A percentile compares a stretch with the other conserved stretches of the same genome.
Evolutionary conservation across 345 rosid species (phyloP).

Genomic region (Sonneratia alba): DNA sequence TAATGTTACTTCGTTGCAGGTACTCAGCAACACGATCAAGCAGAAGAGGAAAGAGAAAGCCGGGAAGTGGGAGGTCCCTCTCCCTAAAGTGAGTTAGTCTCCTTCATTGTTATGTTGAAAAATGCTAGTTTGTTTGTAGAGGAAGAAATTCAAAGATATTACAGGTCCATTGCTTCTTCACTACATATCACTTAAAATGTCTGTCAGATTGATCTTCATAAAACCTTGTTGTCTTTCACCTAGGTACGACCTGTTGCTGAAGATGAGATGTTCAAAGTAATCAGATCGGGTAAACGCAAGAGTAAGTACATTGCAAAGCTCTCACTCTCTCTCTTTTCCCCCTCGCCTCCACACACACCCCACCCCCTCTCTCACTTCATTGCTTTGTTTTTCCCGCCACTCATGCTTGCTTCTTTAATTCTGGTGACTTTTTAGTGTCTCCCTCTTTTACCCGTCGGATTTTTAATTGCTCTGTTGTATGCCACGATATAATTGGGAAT

Average conservation of each 20-base stretch:
- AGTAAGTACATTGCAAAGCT: conserved; percentile 31
- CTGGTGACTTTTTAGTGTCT: not conserved
- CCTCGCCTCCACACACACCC: not conserved
- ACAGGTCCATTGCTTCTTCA: not conserved
- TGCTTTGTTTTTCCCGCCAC: not conserved
- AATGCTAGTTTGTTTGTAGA: not conserved
- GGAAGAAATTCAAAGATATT: not conserved
- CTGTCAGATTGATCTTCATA: not conserved
- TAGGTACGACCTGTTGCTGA: conserved; percentile 97
- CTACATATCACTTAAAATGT: not conserved
- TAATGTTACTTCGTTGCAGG: conserved; percentile 23
- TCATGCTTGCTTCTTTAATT: not conserved
- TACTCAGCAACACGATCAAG: conserved; percentile 83
- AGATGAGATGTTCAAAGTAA: conserved; percentile 92
- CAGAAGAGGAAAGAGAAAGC: conserved; percentile 96
- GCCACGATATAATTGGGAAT: not conserved
- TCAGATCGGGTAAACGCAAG: conserved; percentile 72
- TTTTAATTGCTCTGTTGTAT: not conserved
- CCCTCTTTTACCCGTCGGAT: not conserved
- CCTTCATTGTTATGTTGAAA: not conserved
- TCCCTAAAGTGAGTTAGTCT: conserved; percentile 50
- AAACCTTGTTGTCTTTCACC: not conserved
- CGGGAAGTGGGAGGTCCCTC: conserved; percentile 95
- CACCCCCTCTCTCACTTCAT: not conserved
- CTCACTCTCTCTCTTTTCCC: not conserved